These are phyloP conservation scores for Viola odorata DNA, from an alignment of 345 rosid species.

Conservation along the genomic window DNA sequence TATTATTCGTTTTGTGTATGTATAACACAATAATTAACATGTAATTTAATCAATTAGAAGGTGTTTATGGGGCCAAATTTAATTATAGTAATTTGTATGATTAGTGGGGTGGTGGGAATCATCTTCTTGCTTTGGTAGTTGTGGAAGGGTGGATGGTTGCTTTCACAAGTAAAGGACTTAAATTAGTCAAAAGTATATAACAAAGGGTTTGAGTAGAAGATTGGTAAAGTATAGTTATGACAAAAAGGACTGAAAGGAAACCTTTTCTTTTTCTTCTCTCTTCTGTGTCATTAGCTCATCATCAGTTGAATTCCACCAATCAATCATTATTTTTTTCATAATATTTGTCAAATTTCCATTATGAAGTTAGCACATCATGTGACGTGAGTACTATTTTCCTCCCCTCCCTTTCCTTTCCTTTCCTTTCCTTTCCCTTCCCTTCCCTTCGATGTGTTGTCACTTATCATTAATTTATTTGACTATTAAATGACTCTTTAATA, in stretches of 20 bases:
- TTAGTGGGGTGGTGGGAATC: constrained; percentile 21
- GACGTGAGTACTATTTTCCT: too few relatives aligned
- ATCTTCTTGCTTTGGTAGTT: constrained; percentile 15
- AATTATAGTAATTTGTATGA: constrained; percentile 1
- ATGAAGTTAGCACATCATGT: too few relatives aligned
- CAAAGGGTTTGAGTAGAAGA: constrained; percentile 48
- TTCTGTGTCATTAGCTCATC: background rate
- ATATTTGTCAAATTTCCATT: too few relatives aligned
- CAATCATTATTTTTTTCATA: too few relatives aligned
- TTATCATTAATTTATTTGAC: too few relatives aligned
- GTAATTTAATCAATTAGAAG: constrained; percentile 11
- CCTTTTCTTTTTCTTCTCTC: background rate
- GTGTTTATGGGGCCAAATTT: constrained; percentile 5
- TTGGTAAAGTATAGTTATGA: constrained; percentile 43
- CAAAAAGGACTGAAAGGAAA: constrained; percentile 1
- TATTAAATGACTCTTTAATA: too few relatives aligned
- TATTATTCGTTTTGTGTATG: constrained; percentile 31
- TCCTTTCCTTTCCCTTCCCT: too few relatives aligned
- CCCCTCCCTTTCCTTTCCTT: too few relatives aligned
- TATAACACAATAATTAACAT: constrained; percentile 24
- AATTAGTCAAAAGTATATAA: constrained; percentile 22
- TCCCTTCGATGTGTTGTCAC: too few relatives aligned
- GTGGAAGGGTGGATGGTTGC: constrained; percentile 29
- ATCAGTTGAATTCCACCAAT: too few relatives aligned
- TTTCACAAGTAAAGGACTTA: constrained; percentile 33